These are phyloP conservation scores for Zanthoxylum bungeanum DNA, from an alignment of 345 rosid species.

Conservation along the genomic window DNA sequence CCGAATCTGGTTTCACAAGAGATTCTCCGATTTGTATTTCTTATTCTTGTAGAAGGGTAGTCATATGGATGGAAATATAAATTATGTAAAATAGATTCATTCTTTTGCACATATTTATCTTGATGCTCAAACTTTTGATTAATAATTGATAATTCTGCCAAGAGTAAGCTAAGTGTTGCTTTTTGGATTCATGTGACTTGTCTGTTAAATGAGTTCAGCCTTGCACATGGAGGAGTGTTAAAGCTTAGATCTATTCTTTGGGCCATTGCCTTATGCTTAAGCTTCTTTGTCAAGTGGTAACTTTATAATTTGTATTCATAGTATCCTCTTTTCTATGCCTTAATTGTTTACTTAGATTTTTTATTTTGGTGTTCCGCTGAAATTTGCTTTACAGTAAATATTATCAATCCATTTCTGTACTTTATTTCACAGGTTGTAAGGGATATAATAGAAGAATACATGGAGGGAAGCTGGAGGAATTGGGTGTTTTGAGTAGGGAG, in stretches of 20 bases:
- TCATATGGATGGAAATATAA: neutral
- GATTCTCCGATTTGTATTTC: neutral
- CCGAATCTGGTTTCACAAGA: neutral
- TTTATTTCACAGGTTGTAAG: slow-evolving; percentile 53
- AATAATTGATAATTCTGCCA: neutral
- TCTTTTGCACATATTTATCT: neutral
- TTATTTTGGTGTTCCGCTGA: neutral
- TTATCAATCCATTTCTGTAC: slow-evolving; percentile 10
- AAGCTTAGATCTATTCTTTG: neutral
- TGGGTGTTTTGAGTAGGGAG: slow-evolving; percentile 69
- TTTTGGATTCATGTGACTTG: neutral
- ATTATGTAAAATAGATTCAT: neutral
- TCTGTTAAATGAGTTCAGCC: neutral
- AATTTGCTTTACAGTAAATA: neutral
- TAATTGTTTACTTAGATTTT: neutral
- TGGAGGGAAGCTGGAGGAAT: slow-evolving; percentile 83
- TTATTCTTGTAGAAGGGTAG: neutral
- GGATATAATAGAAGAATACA: slow-evolving; percentile 83
- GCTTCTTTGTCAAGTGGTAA: neutral
- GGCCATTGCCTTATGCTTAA: neutral
- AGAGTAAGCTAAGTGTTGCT: neutral
- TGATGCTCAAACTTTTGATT: neutral
- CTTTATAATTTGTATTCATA: neutral
- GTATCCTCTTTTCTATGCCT: neutral
- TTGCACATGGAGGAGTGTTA: neutral